Percentiles rank a stretch among this genome's conserved stretches.
Conservation (phyloP, 1,284 basidiomycete genomes). For the Trametes pubescens region DNA sequence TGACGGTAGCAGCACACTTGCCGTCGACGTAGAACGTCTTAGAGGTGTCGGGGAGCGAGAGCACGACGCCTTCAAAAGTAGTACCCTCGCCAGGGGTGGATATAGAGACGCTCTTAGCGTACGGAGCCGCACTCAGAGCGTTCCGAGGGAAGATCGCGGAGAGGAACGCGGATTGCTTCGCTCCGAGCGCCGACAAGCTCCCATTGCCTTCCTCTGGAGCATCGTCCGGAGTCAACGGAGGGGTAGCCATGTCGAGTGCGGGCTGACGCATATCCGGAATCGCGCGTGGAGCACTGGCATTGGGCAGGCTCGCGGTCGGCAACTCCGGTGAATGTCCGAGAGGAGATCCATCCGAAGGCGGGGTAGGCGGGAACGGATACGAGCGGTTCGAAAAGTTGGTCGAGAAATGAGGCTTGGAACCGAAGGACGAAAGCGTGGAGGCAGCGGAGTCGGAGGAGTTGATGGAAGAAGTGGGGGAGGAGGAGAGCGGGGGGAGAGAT, state of each 20-base stretch:
- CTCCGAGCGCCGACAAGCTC: slow-evolving; percentile 42
- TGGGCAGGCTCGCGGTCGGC: slow-evolving; percentile 31
- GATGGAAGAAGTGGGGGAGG: slow-evolving; percentile 48
- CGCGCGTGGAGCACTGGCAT: slow-evolving; percentile 49
- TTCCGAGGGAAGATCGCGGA: slow-evolving; percentile 78
- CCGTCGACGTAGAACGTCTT: slow-evolving; percentile 84
- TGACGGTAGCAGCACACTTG: slow-evolving; percentile 78
- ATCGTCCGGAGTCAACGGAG: slow-evolving; percentile 69
- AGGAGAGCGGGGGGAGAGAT: slow-evolving; percentile 53
- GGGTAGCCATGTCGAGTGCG: slow-evolving; percentile 54
- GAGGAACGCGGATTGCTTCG: slow-evolving; percentile 68
- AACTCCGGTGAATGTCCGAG: slow-evolving; percentile 29
- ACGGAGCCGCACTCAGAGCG: slow-evolving; percentile 68
- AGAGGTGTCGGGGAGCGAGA: slow-evolving; percentile 72
- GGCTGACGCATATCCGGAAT: slow-evolving; percentile 49
- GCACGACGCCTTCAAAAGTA: slow-evolving; percentile 78
- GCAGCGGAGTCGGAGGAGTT: slow-evolving; percentile 44
- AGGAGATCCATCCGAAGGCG: slow-evolving; percentile 35
- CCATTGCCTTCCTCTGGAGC: slow-evolving; percentile 37
- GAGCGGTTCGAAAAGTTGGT: slow-evolving; percentile 47
- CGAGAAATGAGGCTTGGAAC: slow-evolving; percentile 32
- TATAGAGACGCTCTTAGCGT: slow-evolving; percentile 76
- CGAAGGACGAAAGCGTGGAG: slow-evolving; percentile 43
- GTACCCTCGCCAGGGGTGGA: slow-evolving; percentile 70
- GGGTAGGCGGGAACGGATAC: slow-evolving; percentile 43